phyloP scores from a whole-genome alignment of 805 yeast genomes.

The Starmerella asiatica region DNA sequence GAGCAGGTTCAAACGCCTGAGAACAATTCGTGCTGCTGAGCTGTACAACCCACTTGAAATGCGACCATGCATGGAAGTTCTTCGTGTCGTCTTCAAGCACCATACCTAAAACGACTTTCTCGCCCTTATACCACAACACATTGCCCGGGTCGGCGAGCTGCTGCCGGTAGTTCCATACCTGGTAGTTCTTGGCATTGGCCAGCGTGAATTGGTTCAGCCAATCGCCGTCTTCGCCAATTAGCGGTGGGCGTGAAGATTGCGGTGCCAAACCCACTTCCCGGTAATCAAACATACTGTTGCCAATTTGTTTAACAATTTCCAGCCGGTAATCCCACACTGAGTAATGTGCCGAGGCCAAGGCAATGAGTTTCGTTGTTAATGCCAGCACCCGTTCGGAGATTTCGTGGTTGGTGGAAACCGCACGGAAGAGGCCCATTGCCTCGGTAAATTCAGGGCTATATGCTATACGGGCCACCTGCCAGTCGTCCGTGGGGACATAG shows the following conservation, averaged over 20 bases:
- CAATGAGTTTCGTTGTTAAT: constrained; percentile 51
- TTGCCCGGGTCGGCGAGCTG: constrained; percentile 33
- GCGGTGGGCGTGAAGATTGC: constrained; percentile 19
- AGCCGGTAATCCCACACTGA: constrained; percentile 56
- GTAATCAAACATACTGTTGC: constrained; percentile 25
- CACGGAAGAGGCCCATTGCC: constrained; percentile 49
- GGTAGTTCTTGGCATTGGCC: constrained; percentile 79
- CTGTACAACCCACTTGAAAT: constrained; percentile 67
- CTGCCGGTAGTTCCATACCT: constrained; percentile 91
- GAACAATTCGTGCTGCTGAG: constrained; percentile 19
- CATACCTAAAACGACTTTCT: constrained; percentile 47
- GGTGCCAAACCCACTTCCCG: constrained; percentile 18
- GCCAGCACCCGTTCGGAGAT: constrained; percentile 56
- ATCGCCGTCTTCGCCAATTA: constrained; percentile 40
- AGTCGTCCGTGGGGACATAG: constrained; percentile 23
- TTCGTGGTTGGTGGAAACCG: constrained; percentile 47
- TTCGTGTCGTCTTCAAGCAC: constrained; percentile 72
- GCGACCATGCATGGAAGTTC: constrained; percentile 95
- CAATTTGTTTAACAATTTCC: constrained; percentile 23
- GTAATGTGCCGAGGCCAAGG: constrained; percentile 74
- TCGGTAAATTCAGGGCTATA: constrained; percentile 58
- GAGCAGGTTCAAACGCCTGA: constrained; percentile 13
- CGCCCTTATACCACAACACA: constrained; percentile 32
- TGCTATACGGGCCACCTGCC: constrained; percentile 29
- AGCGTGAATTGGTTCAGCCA: constrained; percentile 72